Evolutionary conservation across 208 protist genomes (phyloP), one percentile per base, ranked within the genome.

Genomic region (Crithidia bombi): DNA sequence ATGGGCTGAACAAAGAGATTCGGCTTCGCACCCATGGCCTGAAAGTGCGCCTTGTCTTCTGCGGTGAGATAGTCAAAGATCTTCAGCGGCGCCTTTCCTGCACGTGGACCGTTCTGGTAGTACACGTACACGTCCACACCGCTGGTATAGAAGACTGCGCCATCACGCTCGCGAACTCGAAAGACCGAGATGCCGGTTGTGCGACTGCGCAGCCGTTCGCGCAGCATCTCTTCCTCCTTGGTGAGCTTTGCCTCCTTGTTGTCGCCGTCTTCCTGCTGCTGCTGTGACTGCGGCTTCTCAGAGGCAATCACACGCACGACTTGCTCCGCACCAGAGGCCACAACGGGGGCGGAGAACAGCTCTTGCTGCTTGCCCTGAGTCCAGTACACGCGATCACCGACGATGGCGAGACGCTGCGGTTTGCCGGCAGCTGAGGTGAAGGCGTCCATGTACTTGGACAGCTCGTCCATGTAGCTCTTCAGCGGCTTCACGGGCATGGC

Each of bases 211-310:
- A 66, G 82, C 28, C 90, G 85, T 73, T 95, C 90, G 25, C 90
- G 90, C 28, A 95, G 72, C 54, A 95, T 66, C 59, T 95, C 90
- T 51, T 95, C 90, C 49, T 93, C 90, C 68, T 91, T 91, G 7
- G 69, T 85, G 12, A 84, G 70, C 59, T 77, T 71, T 44, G 69
- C 14, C 21, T 72, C 47, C 57, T 69, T 26, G 14, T 25, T 32
- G 19, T 30, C 59, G 23, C 9, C 39, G 7, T 49, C 43, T 7
- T 7, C 14, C 51, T 38, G 23, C 58, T 14, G 28, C 51, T 69
- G 35, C 65, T 46, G 46, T 62, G 0, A 33, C 36, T 62, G 15
- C 12, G 59, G 44, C 30, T 32, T 28, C 0, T 75, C 51, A 4
- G 62, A 64, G 3, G 62, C 68, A 28, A 81, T 81, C 23, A 81